These are phyloP conservation scores for Neurospora tetrasperma DNA, from an alignment of 495 filamentous ascomycete species.

Conservation along the genomic window DNA sequence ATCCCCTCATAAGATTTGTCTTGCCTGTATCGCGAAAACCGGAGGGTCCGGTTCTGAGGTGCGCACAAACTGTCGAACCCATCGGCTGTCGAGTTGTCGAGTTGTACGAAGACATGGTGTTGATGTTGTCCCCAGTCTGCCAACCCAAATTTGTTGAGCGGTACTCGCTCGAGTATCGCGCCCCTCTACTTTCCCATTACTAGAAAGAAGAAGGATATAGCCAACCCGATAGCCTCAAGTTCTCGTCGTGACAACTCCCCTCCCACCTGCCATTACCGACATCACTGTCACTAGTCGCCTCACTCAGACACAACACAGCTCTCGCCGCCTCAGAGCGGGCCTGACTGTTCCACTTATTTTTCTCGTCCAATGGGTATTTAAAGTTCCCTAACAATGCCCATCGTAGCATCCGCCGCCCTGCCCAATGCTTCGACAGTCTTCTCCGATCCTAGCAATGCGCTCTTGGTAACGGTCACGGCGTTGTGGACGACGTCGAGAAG, in stretches of 20 bases:
- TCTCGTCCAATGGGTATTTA: slow-evolving; percentile 7
- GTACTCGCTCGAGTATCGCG: neutral
- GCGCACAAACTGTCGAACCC: neutral
- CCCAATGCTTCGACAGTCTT: slow-evolving; percentile 22
- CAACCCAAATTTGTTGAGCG: neutral
- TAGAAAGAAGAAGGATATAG: neutral
- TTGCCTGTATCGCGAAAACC: neutral
- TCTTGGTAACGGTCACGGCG: slow-evolving; percentile 9
- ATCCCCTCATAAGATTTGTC: neutral
- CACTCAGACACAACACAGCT: neutral
- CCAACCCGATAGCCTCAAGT: neutral
- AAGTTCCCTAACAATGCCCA: slow-evolving; percentile 26
- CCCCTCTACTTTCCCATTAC: neutral
- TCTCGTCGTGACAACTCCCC: neutral
- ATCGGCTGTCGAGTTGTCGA: neutral
- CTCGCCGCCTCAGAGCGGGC: neutral
- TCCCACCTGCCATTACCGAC: neutral
- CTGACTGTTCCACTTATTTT: too few species aligned
- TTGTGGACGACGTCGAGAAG: slow-evolving; percentile 23
- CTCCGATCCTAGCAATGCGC: slow-evolving; percentile 19
- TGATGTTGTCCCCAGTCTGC: neutral
- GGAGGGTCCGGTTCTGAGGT: neutral
- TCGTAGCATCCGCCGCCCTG: slow-evolving; percentile 9
- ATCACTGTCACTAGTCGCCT: neutral
- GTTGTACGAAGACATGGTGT: too few species aligned